Percentiles rank a stretch among this genome's conserved stretches.
Evolutionary conservation across 78 protist genomes (phyloP).

Genomic region (Isochrysis galbana): DNA sequence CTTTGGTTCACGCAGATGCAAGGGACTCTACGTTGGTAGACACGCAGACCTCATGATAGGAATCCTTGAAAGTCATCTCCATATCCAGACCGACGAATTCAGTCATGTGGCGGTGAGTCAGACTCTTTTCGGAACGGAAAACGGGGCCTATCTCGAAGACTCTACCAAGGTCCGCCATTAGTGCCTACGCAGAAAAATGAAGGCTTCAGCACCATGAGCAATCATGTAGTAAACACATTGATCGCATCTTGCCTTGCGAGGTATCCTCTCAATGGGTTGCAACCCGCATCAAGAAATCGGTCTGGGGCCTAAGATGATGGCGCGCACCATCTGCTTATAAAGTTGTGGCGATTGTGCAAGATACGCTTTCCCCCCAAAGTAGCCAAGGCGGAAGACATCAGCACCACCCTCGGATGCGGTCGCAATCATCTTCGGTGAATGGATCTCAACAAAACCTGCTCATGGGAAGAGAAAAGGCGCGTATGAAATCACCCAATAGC

Average conservation of each 20-base stretch:
- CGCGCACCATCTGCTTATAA: slow-evolving; percentile 99
- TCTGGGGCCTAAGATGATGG: too few species aligned
- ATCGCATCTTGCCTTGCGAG: too few species aligned
- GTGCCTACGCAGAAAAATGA: too few species aligned
- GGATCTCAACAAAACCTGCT: slow-evolving; percentile 91
- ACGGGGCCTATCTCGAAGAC: slow-evolving; percentile 99
- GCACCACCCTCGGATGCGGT: slow-evolving; percentile 97
- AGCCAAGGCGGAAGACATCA: slow-evolving; percentile 87
- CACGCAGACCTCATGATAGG: slow-evolving; percentile 93
- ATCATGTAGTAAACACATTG: too few species aligned
- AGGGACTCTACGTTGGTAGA: too few species aligned
- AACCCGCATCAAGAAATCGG: too few species aligned
- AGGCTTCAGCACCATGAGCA: too few species aligned
- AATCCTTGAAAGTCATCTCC: slow-evolving; percentile 94
- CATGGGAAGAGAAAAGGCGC: neutral
- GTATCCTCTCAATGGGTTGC: too few species aligned
- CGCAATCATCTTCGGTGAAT: slow-evolving; percentile 95
- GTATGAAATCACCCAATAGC: too few species aligned
- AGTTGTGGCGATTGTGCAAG: slow-evolving; percentile 99
- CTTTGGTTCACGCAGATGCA: too few species aligned
- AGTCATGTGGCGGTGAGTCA: slow-evolving; percentile 97
- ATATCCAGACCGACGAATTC: slow-evolving; percentile 99
- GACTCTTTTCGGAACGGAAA: slow-evolving; percentile 96
- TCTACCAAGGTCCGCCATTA: slow-evolving; percentile 87
- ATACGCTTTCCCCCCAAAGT: slow-evolving; percentile 81